Base-by-base conservation (phyloP, 352 stramenopile species). In the Labyrinthula sp. region DNA sequence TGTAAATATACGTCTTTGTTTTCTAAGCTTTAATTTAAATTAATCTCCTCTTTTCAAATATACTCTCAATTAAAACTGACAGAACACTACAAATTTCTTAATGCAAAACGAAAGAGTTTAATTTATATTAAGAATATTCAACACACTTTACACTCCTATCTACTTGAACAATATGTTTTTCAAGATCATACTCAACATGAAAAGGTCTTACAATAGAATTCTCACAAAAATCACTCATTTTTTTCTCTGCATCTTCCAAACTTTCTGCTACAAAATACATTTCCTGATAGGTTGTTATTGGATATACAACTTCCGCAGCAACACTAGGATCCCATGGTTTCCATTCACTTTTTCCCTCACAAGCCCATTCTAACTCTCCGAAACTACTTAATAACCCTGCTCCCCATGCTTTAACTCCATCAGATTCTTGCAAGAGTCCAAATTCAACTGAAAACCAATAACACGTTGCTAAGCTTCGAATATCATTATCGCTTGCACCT, bases 391-490 rank as follows among this genome's bases (percentile, higher is more conserved):
- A 67, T 9, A 96, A 61, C 14, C 86, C 86, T 36, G 85, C 85
- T 18, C 85, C 85, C 46, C 94, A 95, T 23, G 75, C 72, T 71
- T 94, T 95, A 61, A 82, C 73, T 41, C 82, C 69, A 6, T 77
- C 80, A 56, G 77, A 69, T 57, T 94, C 72, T 47, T 77, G 75
- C 54, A 75, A 93, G 23, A 95, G 36, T 4, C 87, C 87, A 50
- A 95, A 96, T 65, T 96, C 87, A 10, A 96, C 83, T 5, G 79
- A 92, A 68, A 93, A 89, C 86, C 86, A 96, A 68, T 96, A 96
- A 67, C 80, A 92, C 55, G 77, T 83, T 0, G 87, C 85, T 15
- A 96, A 68, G 30, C 68, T 67, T 46, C 80, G 56, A 20, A 95
- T 84, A 54, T 95, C 83, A 61, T 93, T 81, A 38, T 95, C 86